Evolutionary conservation across 2,329 filamentous ascomycete species (phyloP), one percentile per base, ranked within the genome.

Genomic region (Sarocladium oryzae): DNA sequence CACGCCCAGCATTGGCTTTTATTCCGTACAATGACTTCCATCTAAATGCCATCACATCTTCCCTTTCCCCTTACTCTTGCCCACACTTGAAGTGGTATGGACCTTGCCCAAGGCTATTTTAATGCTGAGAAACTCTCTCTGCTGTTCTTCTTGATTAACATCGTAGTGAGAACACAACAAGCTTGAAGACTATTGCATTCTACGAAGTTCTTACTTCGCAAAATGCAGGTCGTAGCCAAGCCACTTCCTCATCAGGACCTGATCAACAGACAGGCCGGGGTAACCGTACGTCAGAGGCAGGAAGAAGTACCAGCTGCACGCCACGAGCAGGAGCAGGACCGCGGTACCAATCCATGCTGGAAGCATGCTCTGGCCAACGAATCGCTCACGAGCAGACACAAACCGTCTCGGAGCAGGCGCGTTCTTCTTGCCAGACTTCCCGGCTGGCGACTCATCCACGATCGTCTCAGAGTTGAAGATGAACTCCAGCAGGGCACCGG

Each of bases 201-300:
- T 20, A 7, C 40, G 28, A 45, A 45, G n/a, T 6, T 16, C 55
- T 73, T 86, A 99, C 81, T 99, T 99, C 54, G 93, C 93, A 75
- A 99, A 99, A 74, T 99, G 93, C 66, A 99, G 78, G 68, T 99
- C 93, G 67, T 97, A 99, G 57, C 88, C 88, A 58, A 99, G 77
- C 92, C 92, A 97, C 77, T 96, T 96, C 68, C 93, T 84, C 56
- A 85, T 79, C 56, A 86, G 71, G 26, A 99, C 87, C 65, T 89
- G 77, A 11, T 85, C 81, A 16, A 95, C 85, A 52, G 77, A 81
- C 62, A 99, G 77, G 30, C 92, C 92, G 4, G 93, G 93, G 66
- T 88, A 91, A 51, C 93, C 93, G 67, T 99, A 99, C 1, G 93
- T 99, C 63, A 99, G 74, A 18, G 93, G 93, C 56, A 95, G 81